A percentile compares a stretch with the other conserved stretches of the same genome.
phyloP scores from a whole-genome alignment of 257 asterid species.

The Rehmannia glutinosa region DNA sequence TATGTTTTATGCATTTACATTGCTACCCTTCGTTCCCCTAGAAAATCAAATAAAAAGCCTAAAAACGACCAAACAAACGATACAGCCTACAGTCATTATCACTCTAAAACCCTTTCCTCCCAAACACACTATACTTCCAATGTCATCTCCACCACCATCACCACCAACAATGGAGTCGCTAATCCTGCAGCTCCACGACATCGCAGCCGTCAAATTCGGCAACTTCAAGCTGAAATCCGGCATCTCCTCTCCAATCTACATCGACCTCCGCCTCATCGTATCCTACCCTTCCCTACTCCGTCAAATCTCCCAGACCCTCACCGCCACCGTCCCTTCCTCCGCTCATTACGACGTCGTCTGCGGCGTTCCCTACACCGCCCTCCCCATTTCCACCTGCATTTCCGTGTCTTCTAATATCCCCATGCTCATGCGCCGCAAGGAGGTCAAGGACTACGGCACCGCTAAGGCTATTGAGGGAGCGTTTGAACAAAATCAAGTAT shows the following conservation, averaged over 20 bases:
- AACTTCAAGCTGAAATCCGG: conserved; percentile 94
- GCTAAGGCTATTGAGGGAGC: conserved; percentile 88
- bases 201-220: conserved; percentile 94
- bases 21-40: background rate
- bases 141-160: conserved; percentile 27
- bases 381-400: conserved; percentile 88
- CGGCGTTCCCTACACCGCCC: conserved; percentile 96
- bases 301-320: conserved; percentile 67
- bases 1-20: too few species aligned
- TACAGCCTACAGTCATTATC: background rate
- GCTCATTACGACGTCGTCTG: conserved; percentile 68
- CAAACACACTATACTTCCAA: background rate
- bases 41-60: background rate
- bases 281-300: conserved; percentile 80
- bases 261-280: conserved; percentile 92
- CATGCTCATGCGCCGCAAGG: conserved; percentile 95
- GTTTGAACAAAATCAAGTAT: conserved; percentile 42
- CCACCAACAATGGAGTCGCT: conserved; percentile 63
- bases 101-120: conserved; percentile 11
- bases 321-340: conserved; percentile 55
- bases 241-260: conserved; percentile 88
- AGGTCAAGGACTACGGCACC: conserved; percentile 91
- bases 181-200: conserved; percentile 78
- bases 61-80: background rate
- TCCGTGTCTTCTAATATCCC: conserved; percentile 58